Conservation (phyloP, 139 green algal species). For the Coelastrella sp. region DNA sequence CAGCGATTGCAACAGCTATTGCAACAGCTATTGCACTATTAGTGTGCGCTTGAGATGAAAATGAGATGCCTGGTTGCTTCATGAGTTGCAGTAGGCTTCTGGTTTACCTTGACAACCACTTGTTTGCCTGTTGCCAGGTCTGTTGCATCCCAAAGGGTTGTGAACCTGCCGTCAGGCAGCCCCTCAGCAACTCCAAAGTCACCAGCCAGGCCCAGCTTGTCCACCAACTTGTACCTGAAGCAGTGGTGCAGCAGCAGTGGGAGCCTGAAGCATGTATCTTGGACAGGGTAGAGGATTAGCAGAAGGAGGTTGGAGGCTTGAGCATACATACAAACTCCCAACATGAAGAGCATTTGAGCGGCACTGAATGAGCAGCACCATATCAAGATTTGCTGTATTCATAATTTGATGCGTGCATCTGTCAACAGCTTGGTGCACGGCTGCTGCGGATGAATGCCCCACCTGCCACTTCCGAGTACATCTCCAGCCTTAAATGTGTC, state of each 20-base stretch:
- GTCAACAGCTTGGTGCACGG: neutral
- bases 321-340: neutral
- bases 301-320: neutral
- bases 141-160: conserved; percentile 26
- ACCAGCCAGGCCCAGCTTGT: neutral
- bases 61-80: too few relatives aligned
- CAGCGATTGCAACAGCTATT: neutral
- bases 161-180: conserved; percentile 31
- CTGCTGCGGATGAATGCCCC: neutral
- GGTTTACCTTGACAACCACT: conserved; percentile 37
- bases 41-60: too few relatives aligned
- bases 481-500: conserved; percentile 28
- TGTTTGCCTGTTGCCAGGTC: neutral
- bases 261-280: neutral
- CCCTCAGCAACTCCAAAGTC: neutral
- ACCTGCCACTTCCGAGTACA: neutral
- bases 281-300: neutral
- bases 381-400: neutral
- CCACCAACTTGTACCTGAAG: neutral
- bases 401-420: neutral
- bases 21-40: too few relatives aligned
- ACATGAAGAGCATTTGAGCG: too few relatives aligned
- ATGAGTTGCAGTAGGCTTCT: neutral
- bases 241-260: neutral
- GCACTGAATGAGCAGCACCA: too few relatives aligned